A percentile compares a stretch with the other conserved stretches of the same genome.
These are phyloP conservation scores for Pseudoperonospora humuli DNA, from an alignment of 352 stramenopile genomes.

Conservation along the genomic window DNA sequence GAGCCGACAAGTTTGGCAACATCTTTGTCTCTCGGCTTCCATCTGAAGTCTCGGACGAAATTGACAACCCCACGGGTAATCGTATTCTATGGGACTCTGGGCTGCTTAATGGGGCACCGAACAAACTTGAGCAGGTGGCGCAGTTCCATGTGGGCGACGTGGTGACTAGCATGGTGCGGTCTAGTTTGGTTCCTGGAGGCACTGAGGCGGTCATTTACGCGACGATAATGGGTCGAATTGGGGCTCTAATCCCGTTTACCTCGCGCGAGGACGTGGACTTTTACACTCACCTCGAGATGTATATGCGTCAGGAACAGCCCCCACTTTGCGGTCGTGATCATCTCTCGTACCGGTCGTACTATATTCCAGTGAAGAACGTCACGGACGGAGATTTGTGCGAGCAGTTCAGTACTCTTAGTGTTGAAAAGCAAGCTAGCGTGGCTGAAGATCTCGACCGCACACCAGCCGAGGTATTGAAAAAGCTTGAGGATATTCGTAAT, in stretches of 20 bases:
- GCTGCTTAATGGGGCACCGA: conserved; percentile 88
- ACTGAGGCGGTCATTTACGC: conserved; percentile 96
- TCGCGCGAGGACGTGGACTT: conserved; percentile 97
- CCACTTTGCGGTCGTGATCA: conserved; percentile 95
- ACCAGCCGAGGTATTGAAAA: conserved; percentile 96
- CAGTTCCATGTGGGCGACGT: conserved; percentile 98
- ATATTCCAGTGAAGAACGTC: conserved; percentile 97
- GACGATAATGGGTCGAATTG: conserved; percentile 94
- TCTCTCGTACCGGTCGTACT: conserved; percentile 96
- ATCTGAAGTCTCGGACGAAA: conserved; percentile 89
- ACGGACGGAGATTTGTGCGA: conserved; percentile 98
- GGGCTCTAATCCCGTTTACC: conserved; percentile 94
- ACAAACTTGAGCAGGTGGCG: conserved; percentile 94
- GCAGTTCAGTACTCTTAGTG: conserved; percentile 89
- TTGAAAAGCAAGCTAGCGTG: conserved; percentile 94
- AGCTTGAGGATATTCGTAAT: conserved; percentile 97
- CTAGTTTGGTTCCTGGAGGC: conserved; percentile 92
- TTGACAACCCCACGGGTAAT: conserved; percentile 94
- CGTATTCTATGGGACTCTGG: conserved; percentile 95
- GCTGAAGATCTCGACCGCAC: conserved; percentile 93
- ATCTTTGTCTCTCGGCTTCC: conserved; percentile 94
- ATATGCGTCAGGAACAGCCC: conserved; percentile 85
- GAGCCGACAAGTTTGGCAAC: conserved; percentile 99
- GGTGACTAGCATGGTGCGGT: conserved; percentile 95
- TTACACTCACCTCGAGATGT: conserved; percentile 98